A percentile compares a stretch with the other conserved stretches of the same genome.
Evolutionary conservation across 2,329 filamentous ascomycete genomes (phyloP).

Genomic region (Fusarium albidum): DNA sequence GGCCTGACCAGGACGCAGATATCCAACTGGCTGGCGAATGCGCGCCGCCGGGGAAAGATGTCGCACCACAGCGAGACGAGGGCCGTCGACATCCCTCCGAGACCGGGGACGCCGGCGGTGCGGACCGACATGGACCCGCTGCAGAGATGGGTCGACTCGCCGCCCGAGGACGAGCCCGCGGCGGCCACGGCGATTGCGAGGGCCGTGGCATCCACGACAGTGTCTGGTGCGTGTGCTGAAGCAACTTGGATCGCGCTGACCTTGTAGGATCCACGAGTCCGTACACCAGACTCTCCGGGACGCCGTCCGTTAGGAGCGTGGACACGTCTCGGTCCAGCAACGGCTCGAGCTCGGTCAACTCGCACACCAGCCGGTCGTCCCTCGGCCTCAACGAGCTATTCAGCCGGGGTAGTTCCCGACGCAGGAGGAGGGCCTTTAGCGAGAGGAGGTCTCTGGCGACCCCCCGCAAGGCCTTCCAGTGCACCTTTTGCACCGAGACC

Average conservation of each 20-base stretch:
- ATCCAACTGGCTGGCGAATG: slow-evolving; percentile 88
- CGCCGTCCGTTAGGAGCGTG: slow-evolving; percentile 23
- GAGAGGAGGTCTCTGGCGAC: slow-evolving; percentile 17
- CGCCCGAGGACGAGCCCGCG: slow-evolving; percentile 44
- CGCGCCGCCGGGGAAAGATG: slow-evolving; percentile 79
- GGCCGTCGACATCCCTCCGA: slow-evolving; percentile 66
- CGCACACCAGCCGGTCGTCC: slow-evolving; percentile 23
- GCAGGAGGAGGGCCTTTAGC: slow-evolving; percentile 28
- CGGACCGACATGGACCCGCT: slow-evolving; percentile 37
- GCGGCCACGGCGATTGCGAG: slow-evolving; percentile 42
- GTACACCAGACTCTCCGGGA: slow-evolving; percentile 20
- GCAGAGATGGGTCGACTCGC: slow-evolving; percentile 44
- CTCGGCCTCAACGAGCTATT: slow-evolving; percentile 25
- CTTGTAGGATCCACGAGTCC: slow-evolving; percentile 24
- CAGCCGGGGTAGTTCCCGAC: slow-evolving; percentile 24
- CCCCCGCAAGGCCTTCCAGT: slow-evolving; percentile 45
- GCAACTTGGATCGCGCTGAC: slow-evolving; percentile 1
- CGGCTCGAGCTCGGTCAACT: slow-evolving; percentile 29
- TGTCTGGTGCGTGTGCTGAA: slow-evolving; percentile 14
- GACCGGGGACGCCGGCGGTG: slow-evolving; percentile 47
- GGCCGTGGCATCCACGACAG: slow-evolving; percentile 34
- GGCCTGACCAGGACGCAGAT: slow-evolving; percentile 82
- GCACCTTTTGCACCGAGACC: slow-evolving; percentile 55
- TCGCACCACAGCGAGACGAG: slow-evolving; percentile 16
- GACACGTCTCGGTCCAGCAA: slow-evolving; percentile 24